Base-by-base conservation (phyloP, 441 rosid genomes). In the Theobroma grandiflorum region DNA sequence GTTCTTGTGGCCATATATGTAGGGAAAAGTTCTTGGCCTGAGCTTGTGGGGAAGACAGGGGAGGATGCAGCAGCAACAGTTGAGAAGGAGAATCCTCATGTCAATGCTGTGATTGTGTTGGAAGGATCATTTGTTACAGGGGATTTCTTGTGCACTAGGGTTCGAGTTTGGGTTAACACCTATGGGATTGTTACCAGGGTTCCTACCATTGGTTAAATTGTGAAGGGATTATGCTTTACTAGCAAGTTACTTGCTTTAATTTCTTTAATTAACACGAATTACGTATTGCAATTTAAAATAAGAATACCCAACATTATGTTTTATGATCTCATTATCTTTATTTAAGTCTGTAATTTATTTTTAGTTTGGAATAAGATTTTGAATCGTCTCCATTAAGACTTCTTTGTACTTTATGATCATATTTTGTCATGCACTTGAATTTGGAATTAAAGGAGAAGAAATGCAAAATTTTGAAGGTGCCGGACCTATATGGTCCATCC, bases 21-120 rank as follows among this genome's bases (percentile, higher is more conserved):
- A 50, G 83, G 85, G 63, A 89, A 91, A 85, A 81, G 52, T 45
- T 81, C 88, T 7, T 85, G 90, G 92, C 92, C 94, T 6, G 90
- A 85, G 62, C 59, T 82, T 40, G 43, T 83, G 5, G 84, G 91
- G 35, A 50, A 52, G 47, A 83, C 74, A 8, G 91, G 94, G 45
- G 80, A 87, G 37, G 80, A 9, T 1, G 91, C 94, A 8, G 93
- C 81, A 8, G 78, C 80, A 26, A 84, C 59, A 31, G 77, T 86
- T 4, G 86, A 88, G 81, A 75, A 75, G 38, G 90, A 88, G 84
- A 91, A 89, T 55, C 49, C 8, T 12, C 40, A 37, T 3, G 87
- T 88, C 16, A 2, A 82, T 7, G 90, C 89, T 6, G 47, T 72
- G 2, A 84, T 88, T 4, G 31, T 90, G 65, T 37, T 33, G 69